Conservation (phyloP, 83 land plant species). For the Thuja plicata region DNA sequence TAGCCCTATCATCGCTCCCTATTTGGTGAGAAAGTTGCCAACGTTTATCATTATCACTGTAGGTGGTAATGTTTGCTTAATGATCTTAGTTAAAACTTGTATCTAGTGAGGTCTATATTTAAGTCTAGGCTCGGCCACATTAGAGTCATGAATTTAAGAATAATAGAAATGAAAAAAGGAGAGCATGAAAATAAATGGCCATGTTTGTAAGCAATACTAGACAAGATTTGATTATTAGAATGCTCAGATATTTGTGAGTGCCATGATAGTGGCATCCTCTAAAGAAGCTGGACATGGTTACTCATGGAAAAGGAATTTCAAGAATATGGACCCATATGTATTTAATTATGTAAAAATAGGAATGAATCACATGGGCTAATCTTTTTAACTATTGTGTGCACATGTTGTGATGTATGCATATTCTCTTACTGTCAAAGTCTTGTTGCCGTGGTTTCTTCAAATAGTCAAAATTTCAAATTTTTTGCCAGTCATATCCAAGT, state of each 20-base stretch:
- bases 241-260: not conserved
- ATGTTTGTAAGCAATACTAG: not conserved
- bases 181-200: not conserved
- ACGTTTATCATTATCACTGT: not conserved
- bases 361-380: not conserved
- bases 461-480: too few relatives aligned
- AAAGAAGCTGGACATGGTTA: not conserved
- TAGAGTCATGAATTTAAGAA: not conserved
- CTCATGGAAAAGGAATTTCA: not conserved
- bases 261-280: not conserved
- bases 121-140: not conserved
- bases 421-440: not conserved
- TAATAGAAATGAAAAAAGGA: not conserved
- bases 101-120: not conserved
- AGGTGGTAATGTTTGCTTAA: not conserved
- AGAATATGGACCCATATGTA: not conserved
- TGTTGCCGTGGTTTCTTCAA: too few relatives aligned
- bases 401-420: not conserved
- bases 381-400: not conserved
- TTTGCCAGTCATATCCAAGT: too few relatives aligned
- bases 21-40: not conserved
- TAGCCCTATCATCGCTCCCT: not conserved
- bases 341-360: not conserved
- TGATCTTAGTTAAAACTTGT: not conserved
- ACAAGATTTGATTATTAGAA: too few relatives aligned